These are phyloP conservation scores for Microascus cirrosus DNA, from an alignment of 2,329 filamentous ascomycete species.

Conservation along the genomic window DNA sequence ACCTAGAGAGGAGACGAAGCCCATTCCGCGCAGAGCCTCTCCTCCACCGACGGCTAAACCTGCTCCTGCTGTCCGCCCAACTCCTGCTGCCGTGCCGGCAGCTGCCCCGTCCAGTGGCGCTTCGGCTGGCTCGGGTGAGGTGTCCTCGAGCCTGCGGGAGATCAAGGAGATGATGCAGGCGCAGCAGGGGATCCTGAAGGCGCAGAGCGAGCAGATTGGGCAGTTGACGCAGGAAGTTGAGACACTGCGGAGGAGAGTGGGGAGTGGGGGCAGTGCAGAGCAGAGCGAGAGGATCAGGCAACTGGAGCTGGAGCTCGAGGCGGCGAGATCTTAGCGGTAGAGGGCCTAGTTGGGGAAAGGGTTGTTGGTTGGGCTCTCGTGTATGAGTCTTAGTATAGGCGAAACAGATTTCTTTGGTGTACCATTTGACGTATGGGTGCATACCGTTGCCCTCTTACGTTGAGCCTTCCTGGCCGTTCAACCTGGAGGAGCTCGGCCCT, in stretches of 20 bases:
- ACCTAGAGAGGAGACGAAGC: conserved; percentile 10
- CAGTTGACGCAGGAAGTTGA: conserved; percentile 65
- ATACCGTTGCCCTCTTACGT: too few relatives aligned
- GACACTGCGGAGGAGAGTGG: conserved; percentile 66
- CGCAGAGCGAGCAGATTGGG: conserved; percentile 67
- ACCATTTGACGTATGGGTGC: too few relatives aligned
- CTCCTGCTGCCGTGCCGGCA: conserved; percentile 9
- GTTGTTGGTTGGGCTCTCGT: not conserved
- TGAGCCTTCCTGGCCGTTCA: too few relatives aligned
- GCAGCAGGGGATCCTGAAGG: conserved; percentile 66
- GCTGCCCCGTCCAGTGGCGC: conserved; percentile 12
- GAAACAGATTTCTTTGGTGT: too few relatives aligned
- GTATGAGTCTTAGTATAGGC: too few relatives aligned
- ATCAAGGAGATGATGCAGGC: conserved; percentile 69
- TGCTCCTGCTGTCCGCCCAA: conserved; percentile 14
- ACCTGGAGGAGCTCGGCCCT: too few relatives aligned
- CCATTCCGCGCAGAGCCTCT: conserved; percentile 20
- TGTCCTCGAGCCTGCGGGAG: conserved; percentile 58
- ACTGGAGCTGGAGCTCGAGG: conserved; percentile 56
- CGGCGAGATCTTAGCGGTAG: conserved; percentile 41
- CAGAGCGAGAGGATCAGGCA: conserved; percentile 59
- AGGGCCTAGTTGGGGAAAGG: not conserved
- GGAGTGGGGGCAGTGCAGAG: conserved; percentile 37
- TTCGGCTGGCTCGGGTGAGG: conserved; percentile 12
- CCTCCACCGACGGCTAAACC: conserved; percentile 5